Evolutionary conservation across 208 protist species (phyloP), one percentile per base, ranked within the genome.

Genomic region (Phytomonas sp.): DNA sequence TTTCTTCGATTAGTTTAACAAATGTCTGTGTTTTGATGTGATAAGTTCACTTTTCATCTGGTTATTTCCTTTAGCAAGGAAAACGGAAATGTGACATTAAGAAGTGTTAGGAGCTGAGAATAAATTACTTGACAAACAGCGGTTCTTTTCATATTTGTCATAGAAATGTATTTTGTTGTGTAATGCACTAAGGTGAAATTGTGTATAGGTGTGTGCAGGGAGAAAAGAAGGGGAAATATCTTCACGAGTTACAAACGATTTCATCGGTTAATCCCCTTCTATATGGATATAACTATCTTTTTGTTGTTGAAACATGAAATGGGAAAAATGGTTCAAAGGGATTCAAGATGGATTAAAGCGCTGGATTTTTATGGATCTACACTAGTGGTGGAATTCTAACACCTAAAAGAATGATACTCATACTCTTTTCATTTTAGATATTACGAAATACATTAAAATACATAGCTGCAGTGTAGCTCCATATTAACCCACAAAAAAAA

Each of bases 151-250:
- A 23, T 56, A 19, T 56, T 56, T 56, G 10, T 7, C 19, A 6
- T 56, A 56, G 23, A 56, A 19, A 19, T 26, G 45, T 26, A 56
- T 56, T 56, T 56, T 56, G 45, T 23, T 56, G 11, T 26, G 45
- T 56, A 26, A 56, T 23, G 45, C 45, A 56, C 45, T 56, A 26
- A 26, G 7, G 26, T 56, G 45, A 56, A 26, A 26, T 64, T 59
- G 8, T 23, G 14, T 60, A 29, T 73, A 29, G 37, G 70, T 75
- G 40, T 73, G 23, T 73, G 49, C 69, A 14, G 2, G 12, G 72
- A 37, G 33, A 31, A 31, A 19, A 19, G 16, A 31, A 10, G 45
- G 33, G 1, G 33, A 52, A 32, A 60, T 56, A 56, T 49, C 14
- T 19, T 56, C 45, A 26, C 45, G 6, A 56, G 45, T 6, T 56